phyloP scores from a whole-genome alignment of 805 yeast species.

The Priceomyces carsonii region DNA sequence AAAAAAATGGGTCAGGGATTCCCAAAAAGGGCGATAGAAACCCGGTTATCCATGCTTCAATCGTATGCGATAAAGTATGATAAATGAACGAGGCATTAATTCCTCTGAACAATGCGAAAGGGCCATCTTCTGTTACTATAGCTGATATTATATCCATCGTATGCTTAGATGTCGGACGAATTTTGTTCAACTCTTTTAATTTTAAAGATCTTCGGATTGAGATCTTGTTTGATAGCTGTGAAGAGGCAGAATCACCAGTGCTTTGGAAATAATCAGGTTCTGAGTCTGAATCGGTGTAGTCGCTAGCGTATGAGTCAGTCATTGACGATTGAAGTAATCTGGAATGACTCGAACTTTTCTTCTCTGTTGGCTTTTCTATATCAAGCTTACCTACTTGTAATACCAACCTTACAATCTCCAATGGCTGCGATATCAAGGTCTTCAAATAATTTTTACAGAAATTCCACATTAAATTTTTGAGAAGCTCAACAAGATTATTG shows the following conservation, averaged over 20 bases:
- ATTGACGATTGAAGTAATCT: constrained; percentile 17
- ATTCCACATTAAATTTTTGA: constrained; percentile 58
- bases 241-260: constrained; percentile 6
- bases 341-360: constrained; percentile 9
- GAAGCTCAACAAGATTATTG: constrained; percentile 55
- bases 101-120: constrained; percentile 70
- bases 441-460: constrained; percentile 69
- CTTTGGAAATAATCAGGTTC: constrained; percentile 41
- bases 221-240: background rate
- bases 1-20: constrained; percentile 85
- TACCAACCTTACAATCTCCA: constrained; percentile 76
- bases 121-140: constrained; percentile 68
- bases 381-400: constrained; percentile 76
- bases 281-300: constrained; percentile 15
- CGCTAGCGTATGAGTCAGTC: constrained; percentile 8
- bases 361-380: constrained; percentile 15
- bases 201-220: constrained; percentile 1
- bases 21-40: constrained; percentile 77
- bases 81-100: constrained; percentile 78
- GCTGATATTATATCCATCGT: constrained; percentile 67
- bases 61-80: constrained; percentile 69
- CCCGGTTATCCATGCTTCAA: constrained; percentile 92
- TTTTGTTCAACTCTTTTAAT: constrained; percentile 21
- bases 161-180: constrained; percentile 60
- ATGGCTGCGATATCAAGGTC: constrained; percentile 78